Evolutionary conservation across 2,329 filamentous ascomycete genomes (phyloP), one percentile per base, ranked within the genome.

Genomic region (Pseudocercospora pini-densiflorae): DNA sequence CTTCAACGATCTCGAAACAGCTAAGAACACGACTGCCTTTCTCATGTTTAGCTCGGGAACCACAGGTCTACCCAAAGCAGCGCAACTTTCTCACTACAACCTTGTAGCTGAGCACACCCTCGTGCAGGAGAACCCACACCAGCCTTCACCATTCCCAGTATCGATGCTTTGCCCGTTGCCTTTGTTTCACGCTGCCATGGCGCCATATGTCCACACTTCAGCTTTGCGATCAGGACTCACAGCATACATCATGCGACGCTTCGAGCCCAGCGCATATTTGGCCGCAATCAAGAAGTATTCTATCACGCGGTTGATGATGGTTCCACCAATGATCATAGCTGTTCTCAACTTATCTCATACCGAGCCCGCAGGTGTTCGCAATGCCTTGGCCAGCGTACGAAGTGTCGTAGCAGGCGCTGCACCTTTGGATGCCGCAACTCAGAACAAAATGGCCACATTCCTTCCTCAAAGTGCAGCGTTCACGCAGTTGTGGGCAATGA

Each of bases 81-180:
- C 85, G 19, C 81, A 82, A 66, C 72, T 88, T 54, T 85, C 85
- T 0, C 88, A 90, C 72, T 78, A 80, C 65, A 89, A 88, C 70
- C 77, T 88, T 19, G 80, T 86, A 23, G 84, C 86, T 0, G 81
- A 87, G 71, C 82, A 85, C 71, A 79, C 80, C 2, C 54, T 58
- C 9, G 54, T 58, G 5, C 47, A 62, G 29, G 59, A 62, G n/a
- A 62, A 54, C n/a, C 45, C 45, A n/a, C 2, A 12, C 10, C 47
- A 53, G 14, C 24, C 47, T 10, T 21, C 24, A 2, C 59, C 59
- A 16, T 62, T 53, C 14, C 5, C 12, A 14, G 33, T 62, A 14
- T 54, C 45, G 16, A 36, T 33, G 16, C 29, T 54, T 8, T 21
- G 12, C 16, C 24, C 54, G 14, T 36, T 58, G 19, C 54, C 54